phyloP scores from a whole-genome alignment of 2,329 filamentous ascomycete species.

The Penicillium polonicum region DNA sequence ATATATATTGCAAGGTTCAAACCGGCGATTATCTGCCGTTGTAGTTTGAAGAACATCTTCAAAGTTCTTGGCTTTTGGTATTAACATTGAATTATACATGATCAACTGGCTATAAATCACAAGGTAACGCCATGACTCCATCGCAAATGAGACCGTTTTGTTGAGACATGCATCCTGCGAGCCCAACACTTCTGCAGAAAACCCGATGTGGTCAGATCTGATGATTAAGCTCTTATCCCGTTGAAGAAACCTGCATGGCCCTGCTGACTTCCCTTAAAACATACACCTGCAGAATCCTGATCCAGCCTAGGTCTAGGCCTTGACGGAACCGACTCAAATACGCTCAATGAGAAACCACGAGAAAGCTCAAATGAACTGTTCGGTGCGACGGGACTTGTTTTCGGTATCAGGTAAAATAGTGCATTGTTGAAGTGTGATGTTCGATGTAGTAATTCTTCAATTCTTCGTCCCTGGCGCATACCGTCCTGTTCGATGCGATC shows the following conservation, averaged over 20 bases:
- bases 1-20: neutral
- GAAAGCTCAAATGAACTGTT: neutral
- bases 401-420: neutral
- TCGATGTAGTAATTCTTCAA: neutral
- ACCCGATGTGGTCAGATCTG: neutral
- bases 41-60: neutral
- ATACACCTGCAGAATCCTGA: neutral
- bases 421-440: neutral
- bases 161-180: neutral
- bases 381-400: no score
- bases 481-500: conserved; percentile 5
- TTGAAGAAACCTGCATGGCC: neutral
- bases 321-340: neutral
- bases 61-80: no score
- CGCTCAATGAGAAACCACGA: neutral
- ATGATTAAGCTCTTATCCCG: neutral
- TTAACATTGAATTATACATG: neutral
- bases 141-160: neutral
- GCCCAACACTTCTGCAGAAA: neutral
- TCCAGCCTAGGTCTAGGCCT: neutral
- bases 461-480: neutral
- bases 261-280: neutral
- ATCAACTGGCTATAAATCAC: neutral
- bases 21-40: neutral
- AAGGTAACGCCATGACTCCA: neutral